A percentile compares a stretch with the other conserved stretches of the same genome.
These are phyloP conservation scores for Monosporascus sp. DNA, from an alignment of 2,329 filamentous ascomycete species.

Conservation along the genomic window DNA sequence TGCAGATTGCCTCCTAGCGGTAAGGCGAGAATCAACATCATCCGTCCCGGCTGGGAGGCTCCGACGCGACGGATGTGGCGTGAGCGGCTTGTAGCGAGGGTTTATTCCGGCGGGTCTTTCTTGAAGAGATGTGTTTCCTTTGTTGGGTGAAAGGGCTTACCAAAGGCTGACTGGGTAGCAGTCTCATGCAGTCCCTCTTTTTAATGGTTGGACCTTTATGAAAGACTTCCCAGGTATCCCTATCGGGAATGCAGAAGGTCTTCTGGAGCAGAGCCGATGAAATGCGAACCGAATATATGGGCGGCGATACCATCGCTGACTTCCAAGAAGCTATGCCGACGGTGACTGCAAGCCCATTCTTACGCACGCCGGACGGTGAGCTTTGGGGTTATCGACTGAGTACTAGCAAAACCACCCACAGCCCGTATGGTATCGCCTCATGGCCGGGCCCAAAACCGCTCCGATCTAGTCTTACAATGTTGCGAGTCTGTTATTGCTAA, in stretches of 20 bases:
- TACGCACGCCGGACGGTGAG: not conserved
- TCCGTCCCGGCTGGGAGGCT: too few species aligned
- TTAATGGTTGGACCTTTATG: not conserved
- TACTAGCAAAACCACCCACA: not conserved
- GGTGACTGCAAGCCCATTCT: not conserved
- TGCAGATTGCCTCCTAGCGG: too few species aligned
- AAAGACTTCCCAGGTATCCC: not conserved
- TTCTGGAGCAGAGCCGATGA: not conserved
- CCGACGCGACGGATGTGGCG: too few species aligned
- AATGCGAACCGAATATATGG: not conserved
- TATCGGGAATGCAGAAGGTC: not conserved
- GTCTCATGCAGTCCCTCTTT: not conserved
- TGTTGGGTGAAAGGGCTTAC: too few species aligned
- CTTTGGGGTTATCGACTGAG: not conserved
- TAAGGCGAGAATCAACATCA: too few species aligned
- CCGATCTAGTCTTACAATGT: not conserved
- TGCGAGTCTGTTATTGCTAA: not conserved
- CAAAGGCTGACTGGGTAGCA: not conserved
- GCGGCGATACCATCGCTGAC: not conserved
- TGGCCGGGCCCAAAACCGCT: not conserved
- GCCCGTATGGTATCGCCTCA: not conserved
- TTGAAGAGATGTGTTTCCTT: too few species aligned
- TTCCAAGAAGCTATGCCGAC: not conserved
- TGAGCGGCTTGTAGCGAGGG: too few species aligned
- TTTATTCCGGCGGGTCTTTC: too few species aligned